Percentiles rank a stretch among this genome's conserved stretches.
These are phyloP conservation scores for Takakia lepidozioides DNA, from an alignment of 225 moss, liverwort and hornwort genomes.

Conservation along the genomic window DNA sequence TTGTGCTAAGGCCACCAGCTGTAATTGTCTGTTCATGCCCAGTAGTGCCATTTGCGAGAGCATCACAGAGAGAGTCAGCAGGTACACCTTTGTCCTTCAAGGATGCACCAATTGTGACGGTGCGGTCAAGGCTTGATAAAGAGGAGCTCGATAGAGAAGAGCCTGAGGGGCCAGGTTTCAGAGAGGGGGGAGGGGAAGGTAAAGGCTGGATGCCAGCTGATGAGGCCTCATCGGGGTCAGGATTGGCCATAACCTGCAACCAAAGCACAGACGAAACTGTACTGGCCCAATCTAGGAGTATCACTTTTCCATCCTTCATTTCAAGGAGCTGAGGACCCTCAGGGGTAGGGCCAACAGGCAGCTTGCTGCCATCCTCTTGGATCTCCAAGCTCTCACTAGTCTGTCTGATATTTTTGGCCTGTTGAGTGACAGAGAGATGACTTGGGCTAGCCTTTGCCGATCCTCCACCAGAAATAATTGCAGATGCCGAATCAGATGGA, in stretches of 20 bases:
- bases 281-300: conserved; percentile 76
- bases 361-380: conserved; percentile 4
- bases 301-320: conserved; percentile 55
- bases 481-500: conserved; percentile 2
- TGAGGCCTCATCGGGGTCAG: conserved; percentile 29
- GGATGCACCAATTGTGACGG: conserved; percentile 19
- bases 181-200: conserved; percentile 52
- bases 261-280: conserved; percentile 59
- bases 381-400: conserved; percentile 16
- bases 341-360: conserved; percentile 3
- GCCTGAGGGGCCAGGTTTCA: conserved; percentile 17
- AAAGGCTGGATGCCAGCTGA: conserved; percentile 33
- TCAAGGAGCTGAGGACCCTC: conserved; percentile 44
- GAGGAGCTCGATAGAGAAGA: conserved; percentile 6
- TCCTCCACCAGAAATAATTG: conserved; percentile 17
- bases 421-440: conserved; percentile 12
- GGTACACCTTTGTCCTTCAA: conserved; percentile 37
- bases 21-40: conserved; percentile 29
- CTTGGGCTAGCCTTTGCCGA: too few species aligned
- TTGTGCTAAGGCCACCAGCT: conserved; percentile 27
- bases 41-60: conserved; percentile 24
- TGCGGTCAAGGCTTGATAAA: conserved; percentile 11
- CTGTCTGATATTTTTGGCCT: conserved; percentile 9
- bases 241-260: conserved; percentile 69
- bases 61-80: conserved; percentile 31